Conservation (phyloP, 2,329 filamentous ascomycete genomes). For the Xylaria sp. region DNA sequence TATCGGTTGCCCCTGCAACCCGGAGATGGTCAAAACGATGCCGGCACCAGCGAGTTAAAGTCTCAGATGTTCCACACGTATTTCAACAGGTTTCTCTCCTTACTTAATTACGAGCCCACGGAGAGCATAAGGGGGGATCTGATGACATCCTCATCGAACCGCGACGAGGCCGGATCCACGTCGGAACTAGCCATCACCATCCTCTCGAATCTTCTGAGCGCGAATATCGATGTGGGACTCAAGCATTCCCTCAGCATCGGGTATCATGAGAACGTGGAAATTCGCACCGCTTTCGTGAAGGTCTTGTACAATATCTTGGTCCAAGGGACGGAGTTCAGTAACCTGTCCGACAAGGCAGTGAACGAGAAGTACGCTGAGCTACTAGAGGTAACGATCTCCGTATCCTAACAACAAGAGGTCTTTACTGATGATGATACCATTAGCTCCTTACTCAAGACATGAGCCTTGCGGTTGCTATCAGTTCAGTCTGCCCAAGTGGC, state of each 20-base stretch:
- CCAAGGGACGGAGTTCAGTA: constrained; percentile 73
- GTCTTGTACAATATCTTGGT: constrained; percentile 71
- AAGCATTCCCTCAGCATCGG: constrained; percentile 72
- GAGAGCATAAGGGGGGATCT: constrained; percentile 49
- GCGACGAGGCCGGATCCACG: constrained; percentile 58
- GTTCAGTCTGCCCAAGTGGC: constrained; percentile 65
- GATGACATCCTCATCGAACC: constrained; percentile 40
- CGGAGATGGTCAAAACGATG: constrained; percentile 66
- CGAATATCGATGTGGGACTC: constrained; percentile 71
- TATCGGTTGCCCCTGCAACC: constrained; percentile 69
- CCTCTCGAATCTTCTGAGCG: constrained; percentile 69
- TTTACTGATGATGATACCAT: constrained; percentile 10
- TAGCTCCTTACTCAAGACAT: constrained; percentile 65
- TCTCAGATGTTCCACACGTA: constrained; percentile 73
- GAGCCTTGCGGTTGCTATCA: constrained; percentile 64
- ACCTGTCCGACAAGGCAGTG: constrained; percentile 67
- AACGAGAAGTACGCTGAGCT: constrained; percentile 71
- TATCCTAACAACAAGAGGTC: background rate
- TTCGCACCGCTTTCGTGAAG: constrained; percentile 70
- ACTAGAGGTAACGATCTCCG: constrained; percentile 50
- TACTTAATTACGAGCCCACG: constrained; percentile 61
- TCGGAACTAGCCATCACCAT: constrained; percentile 69
- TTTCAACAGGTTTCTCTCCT: constrained; percentile 69
- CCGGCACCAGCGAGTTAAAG: constrained; percentile 68
- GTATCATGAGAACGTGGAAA: constrained; percentile 71